A percentile compares a stretch with the other conserved stretches of the same genome.
These are phyloP conservation scores for Euphorbia peplus DNA, from an alignment of 345 rosid species.

Conservation along the genomic window DNA sequence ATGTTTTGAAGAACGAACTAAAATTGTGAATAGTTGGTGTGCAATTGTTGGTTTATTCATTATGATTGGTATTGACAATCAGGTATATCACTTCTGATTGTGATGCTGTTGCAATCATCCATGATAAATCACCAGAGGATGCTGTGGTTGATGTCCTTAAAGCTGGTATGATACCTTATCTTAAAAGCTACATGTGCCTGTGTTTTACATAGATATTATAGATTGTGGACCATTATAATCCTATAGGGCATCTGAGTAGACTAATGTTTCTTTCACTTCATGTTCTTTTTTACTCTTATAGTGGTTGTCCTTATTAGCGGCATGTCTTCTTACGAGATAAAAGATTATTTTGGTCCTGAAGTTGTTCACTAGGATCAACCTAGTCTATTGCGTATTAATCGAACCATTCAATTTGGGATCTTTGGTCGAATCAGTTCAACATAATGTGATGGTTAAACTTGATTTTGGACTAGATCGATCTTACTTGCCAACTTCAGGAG, in stretches of 20 bases:
- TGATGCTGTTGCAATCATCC: constrained; percentile 72
- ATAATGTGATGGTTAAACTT: too few relatives aligned
- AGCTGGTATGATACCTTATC: constrained; percentile 51
- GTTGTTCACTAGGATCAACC: too few relatives aligned
- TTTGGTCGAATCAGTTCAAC: too few relatives aligned
- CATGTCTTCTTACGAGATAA: not conserved
- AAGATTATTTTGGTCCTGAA: too few relatives aligned
- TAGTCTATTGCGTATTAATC: too few relatives aligned
- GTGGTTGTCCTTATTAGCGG: not conserved
- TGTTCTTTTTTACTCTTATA: constrained; percentile 3
- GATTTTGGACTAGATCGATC: too few relatives aligned
- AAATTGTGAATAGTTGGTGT: too few relatives aligned
- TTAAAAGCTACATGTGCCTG: constrained; percentile 14
- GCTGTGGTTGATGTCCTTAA: constrained; percentile 74
- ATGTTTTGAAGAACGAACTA: too few relatives aligned
- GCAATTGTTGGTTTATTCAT: constrained; percentile 12
- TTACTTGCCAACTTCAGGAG: too few relatives aligned
- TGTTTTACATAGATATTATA: not conserved
- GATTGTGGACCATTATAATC: not conserved
- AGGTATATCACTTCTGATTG: constrained; percentile 90
- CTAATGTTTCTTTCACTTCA: not conserved
- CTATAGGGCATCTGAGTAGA: constrained; percentile 5
- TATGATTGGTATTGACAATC: constrained; percentile 14
- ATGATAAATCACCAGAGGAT: constrained; percentile 72
- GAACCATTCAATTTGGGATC: too few relatives aligned